phyloP scores from a whole-genome alignment of 768 basidiomycete genomes.

The Gelatoporia subvermispora region DNA sequence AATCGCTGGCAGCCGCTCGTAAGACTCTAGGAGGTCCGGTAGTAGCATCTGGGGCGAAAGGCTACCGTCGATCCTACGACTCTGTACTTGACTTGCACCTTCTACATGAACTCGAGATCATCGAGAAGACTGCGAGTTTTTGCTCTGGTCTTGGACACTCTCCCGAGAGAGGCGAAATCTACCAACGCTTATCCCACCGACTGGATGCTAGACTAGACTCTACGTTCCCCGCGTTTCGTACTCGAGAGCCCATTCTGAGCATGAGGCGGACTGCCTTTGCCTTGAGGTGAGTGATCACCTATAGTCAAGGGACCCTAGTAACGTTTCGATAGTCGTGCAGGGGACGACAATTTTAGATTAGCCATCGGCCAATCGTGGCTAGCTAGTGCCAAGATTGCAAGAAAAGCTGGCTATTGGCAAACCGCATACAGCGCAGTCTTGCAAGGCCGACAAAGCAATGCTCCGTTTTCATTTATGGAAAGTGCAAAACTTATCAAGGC shows the following conservation, averaged over 20 bases:
- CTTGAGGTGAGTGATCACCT: conserved; percentile 42
- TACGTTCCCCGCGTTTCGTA: conserved; percentile 83
- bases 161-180: conserved; percentile 20
- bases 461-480: conserved; percentile 80
- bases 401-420: conserved; percentile 93
- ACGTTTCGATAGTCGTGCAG: not conserved
- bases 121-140: conserved; percentile 42
- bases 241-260: conserved; percentile 83
- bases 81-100: conserved; percentile 81
- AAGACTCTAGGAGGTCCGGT: conserved; percentile 74
- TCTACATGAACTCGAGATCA: conserved; percentile 78
- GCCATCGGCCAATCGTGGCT: conserved; percentile 88
- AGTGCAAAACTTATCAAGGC: conserved; percentile 82
- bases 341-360: conserved; percentile 27
- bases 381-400: conserved; percentile 88
- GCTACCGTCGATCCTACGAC: conserved; percentile 86
- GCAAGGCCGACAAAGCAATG: conserved; percentile 74
- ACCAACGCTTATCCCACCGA: conserved; percentile 41
- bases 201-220: conserved; percentile 66
- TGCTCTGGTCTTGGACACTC: conserved; percentile 32
- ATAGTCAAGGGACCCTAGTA: not conserved
- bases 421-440: conserved; percentile 95
- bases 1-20: conserved; percentile 61
- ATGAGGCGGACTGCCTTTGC: conserved; percentile 81
- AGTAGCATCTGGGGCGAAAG: conserved; percentile 70